These are phyloP conservation scores for Tothia fuscella DNA, from an alignment of 2,329 filamentous ascomycete genomes.

Conservation along the genomic window DNA sequence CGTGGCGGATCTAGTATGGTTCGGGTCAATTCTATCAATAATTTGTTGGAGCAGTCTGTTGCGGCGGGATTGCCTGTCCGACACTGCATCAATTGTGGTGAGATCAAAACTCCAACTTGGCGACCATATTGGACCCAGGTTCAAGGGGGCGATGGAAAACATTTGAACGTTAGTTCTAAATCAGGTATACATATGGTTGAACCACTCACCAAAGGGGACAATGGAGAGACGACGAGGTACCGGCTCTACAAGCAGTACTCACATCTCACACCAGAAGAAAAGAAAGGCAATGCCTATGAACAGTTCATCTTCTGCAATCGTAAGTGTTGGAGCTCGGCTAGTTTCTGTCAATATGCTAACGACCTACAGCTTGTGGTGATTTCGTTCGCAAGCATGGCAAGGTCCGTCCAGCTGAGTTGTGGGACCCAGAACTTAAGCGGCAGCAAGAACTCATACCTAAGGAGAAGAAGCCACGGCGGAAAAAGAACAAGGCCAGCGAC, in stretches of 20 bases:
- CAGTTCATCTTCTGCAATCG: slow-evolving; percentile 79
- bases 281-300: slow-evolving; percentile 46
- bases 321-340: slow-evolving; percentile 46
- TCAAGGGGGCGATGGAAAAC: slow-evolving; percentile 54
- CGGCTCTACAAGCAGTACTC: slow-evolving; percentile 69
- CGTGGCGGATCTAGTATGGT: slow-evolving; percentile 39
- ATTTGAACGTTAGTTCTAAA: slow-evolving; percentile 60
- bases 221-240: slow-evolving; percentile 53
- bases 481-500: slow-evolving; percentile 18
- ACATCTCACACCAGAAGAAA: slow-evolving; percentile 44
- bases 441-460: too few species aligned
- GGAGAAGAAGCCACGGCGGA: slow-evolving; percentile 40
- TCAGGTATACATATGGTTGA: slow-evolving; percentile 65
- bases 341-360: slow-evolving; percentile 17
- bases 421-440: slow-evolving; percentile 42
- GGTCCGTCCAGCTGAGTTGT: slow-evolving; percentile 73
- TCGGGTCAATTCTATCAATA: slow-evolving; percentile 53
- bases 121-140: slow-evolving; percentile 81
- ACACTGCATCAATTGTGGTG: slow-evolving; percentile 85
- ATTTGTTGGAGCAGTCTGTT: slow-evolving; percentile 47
- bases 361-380: slow-evolving; percentile 61
- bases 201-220: slow-evolving; percentile 48
- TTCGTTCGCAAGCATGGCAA: slow-evolving; percentile 83
- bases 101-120: slow-evolving; percentile 94
- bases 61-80: slow-evolving; percentile 73